Evolutionary conservation across 208 protist species (phyloP).

Genomic region (Trypanosoma theileri): DNA sequence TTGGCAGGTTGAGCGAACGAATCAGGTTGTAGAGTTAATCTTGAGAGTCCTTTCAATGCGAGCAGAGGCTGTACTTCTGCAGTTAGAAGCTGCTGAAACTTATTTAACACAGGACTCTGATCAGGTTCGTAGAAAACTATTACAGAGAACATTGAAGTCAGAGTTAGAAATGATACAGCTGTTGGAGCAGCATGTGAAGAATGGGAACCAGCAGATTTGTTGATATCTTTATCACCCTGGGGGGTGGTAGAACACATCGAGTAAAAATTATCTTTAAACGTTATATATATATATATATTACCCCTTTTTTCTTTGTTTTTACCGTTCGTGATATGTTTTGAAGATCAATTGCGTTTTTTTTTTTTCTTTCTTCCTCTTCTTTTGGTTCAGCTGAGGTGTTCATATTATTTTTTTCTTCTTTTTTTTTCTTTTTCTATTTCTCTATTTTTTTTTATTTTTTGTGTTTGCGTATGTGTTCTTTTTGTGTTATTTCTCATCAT

Average conservation of each 20-base stretch:
- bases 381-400: too few relatives aligned
- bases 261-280: constrained; percentile 1
- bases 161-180: constrained; percentile 44
- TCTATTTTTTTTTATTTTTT: neutral
- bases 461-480: neutral
- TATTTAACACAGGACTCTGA: constrained; percentile 10
- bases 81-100: constrained; percentile 8
- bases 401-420: too few relatives aligned
- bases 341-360: too few relatives aligned
- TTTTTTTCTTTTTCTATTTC: too few relatives aligned
- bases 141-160: constrained; percentile 39
- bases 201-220: constrained; percentile 7
- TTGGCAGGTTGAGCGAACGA: constrained; percentile 37
- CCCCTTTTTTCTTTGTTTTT: constrained; percentile 7
- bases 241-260: neutral
- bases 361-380: too few relatives aligned
- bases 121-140: constrained; percentile 29
- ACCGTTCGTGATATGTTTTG: too few relatives aligned
- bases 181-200: constrained; percentile 21
- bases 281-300: constrained; percentile 2
- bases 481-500: neutral
- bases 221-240: constrained; percentile 8
- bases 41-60: constrained; percentile 22
- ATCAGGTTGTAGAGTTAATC: constrained; percentile 15
- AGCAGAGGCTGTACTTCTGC: constrained; percentile 10